phyloP scores from a whole-genome alignment of 441 rosid species.

The Omphalea diandra region DNA sequence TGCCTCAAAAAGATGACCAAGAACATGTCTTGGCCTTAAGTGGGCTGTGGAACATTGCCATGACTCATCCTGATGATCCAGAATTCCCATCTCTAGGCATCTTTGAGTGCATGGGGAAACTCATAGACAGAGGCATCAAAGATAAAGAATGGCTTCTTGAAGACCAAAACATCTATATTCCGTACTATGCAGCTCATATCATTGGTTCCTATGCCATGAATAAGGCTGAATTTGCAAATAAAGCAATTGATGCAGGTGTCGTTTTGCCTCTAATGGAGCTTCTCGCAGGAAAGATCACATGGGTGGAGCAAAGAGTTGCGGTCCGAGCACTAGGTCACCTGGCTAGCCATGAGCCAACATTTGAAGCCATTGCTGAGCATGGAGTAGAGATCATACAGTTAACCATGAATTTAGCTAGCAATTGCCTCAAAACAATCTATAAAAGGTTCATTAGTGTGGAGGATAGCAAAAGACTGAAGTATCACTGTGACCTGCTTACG shows the following conservation, averaged over 20 bases:
- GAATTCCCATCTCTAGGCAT: slow-evolving; percentile 80
- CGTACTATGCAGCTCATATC: slow-evolving; percentile 82
- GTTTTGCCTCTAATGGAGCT: slow-evolving; percentile 69
- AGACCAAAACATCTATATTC: slow-evolving; percentile 80
- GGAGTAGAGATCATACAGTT: slow-evolving; percentile 49
- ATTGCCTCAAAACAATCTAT: slow-evolving; percentile 47
- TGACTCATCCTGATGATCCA: slow-evolving; percentile 69
- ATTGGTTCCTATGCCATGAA: slow-evolving; percentile 80
- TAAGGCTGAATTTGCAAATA: slow-evolving; percentile 52
- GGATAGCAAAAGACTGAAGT: slow-evolving; percentile 49
- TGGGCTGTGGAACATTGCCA: slow-evolving; percentile 73
- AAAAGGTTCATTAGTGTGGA: slow-evolving; percentile 47
- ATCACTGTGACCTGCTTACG: slow-evolving; percentile 72
- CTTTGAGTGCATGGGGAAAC: slow-evolving; percentile 68
- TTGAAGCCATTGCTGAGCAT: slow-evolving; percentile 48
- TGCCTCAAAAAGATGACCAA: slow-evolving; percentile 53
- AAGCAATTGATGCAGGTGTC: slow-evolving; percentile 54
- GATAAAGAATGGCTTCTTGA: slow-evolving; percentile 57
- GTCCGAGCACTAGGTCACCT: slow-evolving; percentile 72
- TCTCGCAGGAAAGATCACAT: slow-evolving; percentile 70
- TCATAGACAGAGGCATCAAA: slow-evolving; percentile 50
- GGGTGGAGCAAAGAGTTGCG: slow-evolving; percentile 91
- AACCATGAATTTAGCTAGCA: slow-evolving; percentile 49
- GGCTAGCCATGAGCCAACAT: slow-evolving; percentile 59
- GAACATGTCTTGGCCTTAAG: slow-evolving; percentile 70